Evolutionary conservation across 179 eudicot species (phyloP).

Genomic region (Heliamphora ciliata): DNA sequence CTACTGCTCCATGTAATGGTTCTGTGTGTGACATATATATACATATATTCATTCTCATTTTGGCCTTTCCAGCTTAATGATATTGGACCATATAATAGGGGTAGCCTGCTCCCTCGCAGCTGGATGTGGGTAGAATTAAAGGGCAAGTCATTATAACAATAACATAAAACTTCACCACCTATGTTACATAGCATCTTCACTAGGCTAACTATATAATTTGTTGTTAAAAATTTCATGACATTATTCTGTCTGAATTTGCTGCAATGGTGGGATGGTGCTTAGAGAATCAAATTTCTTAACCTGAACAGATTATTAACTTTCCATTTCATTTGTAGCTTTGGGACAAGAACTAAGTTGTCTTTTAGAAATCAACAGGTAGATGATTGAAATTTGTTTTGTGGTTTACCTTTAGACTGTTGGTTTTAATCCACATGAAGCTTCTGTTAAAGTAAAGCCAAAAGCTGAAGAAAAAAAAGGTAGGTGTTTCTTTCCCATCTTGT

Average conservation of each 20-base stretch:
- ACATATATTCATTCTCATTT: too few relatives aligned
- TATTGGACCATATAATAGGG: not conserved
- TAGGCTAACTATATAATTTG: not conserved
- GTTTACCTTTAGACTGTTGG: not conserved
- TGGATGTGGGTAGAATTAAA: not conserved
- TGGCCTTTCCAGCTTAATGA: not conserved
- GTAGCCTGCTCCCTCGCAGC: conserved; percentile 1
- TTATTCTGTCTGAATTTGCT: conserved; percentile 18
- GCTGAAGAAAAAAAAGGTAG: too few relatives aligned
- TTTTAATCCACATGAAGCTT: too few relatives aligned
- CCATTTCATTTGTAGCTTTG: not conserved
- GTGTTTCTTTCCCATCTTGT: too few relatives aligned
- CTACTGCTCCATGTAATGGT: not conserved
- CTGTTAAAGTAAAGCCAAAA: too few relatives aligned
- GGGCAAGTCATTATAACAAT: not conserved
- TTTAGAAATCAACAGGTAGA: not conserved
- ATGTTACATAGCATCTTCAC: not conserved
- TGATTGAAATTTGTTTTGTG: not conserved
- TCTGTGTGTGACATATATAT: not conserved
- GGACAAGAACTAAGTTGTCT: not conserved
- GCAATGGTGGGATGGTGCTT: conserved; percentile 40
- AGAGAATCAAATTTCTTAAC: conserved; percentile 7
- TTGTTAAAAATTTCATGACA: conserved; percentile 10
- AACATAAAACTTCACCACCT: not conserved
- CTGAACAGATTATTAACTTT: not conserved